These are phyloP conservation scores for Beta corolliflora DNA, from an alignment of 179 eudicot genomes.

Conservation along the genomic window DNA sequence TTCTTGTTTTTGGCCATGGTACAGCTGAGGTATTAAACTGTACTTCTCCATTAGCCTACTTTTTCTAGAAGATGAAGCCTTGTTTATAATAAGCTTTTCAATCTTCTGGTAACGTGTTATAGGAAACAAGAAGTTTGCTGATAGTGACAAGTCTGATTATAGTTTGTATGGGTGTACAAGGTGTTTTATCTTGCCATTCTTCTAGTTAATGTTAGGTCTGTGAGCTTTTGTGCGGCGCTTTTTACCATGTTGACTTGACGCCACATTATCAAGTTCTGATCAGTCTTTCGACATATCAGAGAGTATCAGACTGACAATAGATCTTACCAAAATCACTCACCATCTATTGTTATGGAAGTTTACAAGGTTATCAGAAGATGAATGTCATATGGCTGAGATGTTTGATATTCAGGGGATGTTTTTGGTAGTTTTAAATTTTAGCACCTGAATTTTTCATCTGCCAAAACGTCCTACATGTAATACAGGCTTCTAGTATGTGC, in stretches of 20 bases:
- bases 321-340: background rate
- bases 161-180: background rate
- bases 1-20: constrained; percentile 91
- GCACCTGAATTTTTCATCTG: background rate
- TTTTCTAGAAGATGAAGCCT: background rate
- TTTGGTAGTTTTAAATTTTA: background rate
- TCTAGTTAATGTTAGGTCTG: background rate
- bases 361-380: background rate
- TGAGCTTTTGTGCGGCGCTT: background rate
- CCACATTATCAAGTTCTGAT: background rate
- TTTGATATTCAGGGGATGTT: background rate
- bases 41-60: constrained; percentile 5
- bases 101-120: background rate
- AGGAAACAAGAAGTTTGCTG: background rate
- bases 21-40: constrained; percentile 68
- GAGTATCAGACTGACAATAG: background rate
- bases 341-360: background rate
- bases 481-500: background rate
- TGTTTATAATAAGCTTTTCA: background rate
- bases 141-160: background rate
- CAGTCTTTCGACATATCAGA: background rate
- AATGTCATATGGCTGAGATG: background rate
- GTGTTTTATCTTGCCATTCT: background rate
- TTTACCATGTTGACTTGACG: background rate
- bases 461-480: background rate